Conservation (phyloP, 441 rosid species). For the Jatropha multifida region DNA sequence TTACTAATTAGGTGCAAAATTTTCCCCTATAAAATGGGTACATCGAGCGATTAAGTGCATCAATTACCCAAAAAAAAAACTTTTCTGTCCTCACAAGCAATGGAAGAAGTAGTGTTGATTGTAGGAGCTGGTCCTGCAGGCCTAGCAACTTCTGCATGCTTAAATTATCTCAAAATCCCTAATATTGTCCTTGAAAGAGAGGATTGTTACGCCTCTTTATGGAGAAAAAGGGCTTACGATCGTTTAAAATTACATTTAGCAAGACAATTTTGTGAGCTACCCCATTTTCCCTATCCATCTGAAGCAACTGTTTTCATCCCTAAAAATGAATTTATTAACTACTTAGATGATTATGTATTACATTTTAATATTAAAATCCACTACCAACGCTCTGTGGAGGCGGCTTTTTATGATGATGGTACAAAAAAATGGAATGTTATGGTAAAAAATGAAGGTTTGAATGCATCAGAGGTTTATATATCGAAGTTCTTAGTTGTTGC, state of each 20-base stretch:
- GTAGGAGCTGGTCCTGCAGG: constrained; percentile 77
- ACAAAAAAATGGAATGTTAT: constrained; percentile 30
- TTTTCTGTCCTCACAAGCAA: not conserved
- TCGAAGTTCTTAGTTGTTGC: constrained; percentile 49
- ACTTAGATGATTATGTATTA: constrained; percentile 48
- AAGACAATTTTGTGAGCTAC: constrained; percentile 56
- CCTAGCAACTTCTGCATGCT: constrained; percentile 53
- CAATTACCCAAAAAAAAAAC: not conserved
- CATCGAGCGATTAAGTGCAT: no score
- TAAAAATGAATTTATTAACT: constrained; percentile 37
- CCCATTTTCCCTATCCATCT: constrained; percentile 42
- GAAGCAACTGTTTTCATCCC: constrained; percentile 44
- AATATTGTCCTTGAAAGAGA: constrained; percentile 54
- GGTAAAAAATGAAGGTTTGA: constrained; percentile 16
- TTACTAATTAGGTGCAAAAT: no score
- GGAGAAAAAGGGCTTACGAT: constrained; percentile 54
- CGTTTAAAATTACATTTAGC: constrained; percentile 54
- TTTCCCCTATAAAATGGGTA: no score
- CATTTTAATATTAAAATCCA: constrained; percentile 32
- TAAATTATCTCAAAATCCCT: constrained; percentile 37
- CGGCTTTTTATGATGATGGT: constrained; percentile 24
- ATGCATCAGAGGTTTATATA: constrained; percentile 29
- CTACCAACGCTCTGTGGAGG: constrained; percentile 31
- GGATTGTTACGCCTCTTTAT: constrained; percentile 51
- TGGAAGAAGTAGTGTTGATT: constrained; percentile 37